Conservation (phyloP, 2,329 filamentous ascomycete genomes). For the Ceratocystis cacaofunesta region DNA sequence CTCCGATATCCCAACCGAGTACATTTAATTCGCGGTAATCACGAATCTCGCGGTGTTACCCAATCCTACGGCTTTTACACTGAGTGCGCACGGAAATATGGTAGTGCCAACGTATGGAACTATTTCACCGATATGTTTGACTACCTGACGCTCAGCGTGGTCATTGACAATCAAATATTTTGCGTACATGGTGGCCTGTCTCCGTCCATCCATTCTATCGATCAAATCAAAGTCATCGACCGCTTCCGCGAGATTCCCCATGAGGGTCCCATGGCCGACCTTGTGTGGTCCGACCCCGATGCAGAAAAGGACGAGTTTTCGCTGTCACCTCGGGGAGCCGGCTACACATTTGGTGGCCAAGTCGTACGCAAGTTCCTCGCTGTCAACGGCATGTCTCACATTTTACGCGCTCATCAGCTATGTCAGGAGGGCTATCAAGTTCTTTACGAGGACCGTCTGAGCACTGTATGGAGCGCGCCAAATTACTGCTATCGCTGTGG, state of each 20-base stretch:
- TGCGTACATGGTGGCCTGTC: slow-evolving; percentile 90
- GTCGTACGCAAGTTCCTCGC: slow-evolving; percentile 97
- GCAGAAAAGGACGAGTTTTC: slow-evolving; percentile 96
- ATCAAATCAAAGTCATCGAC: slow-evolving; percentile 99
- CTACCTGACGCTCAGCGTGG: slow-evolving; percentile 87
- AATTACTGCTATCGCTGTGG: slow-evolving; percentile 94
- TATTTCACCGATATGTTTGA: slow-evolving; percentile 99
- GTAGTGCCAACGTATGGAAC: slow-evolving; percentile 97
- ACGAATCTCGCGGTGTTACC: slow-evolving; percentile 92
- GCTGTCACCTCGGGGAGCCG: slow-evolving; percentile 79
- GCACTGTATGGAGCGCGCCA: slow-evolving; percentile 95
- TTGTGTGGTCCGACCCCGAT: slow-evolving; percentile 97
- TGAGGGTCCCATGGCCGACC: slow-evolving; percentile 97
- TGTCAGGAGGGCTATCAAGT: slow-evolving; percentile 98
- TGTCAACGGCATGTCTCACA: slow-evolving; percentile 96
- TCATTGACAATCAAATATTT: slow-evolving; percentile 98
- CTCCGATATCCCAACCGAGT: slow-evolving; percentile 91
- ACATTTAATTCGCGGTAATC: slow-evolving; percentile 91
- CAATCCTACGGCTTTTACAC: slow-evolving; percentile 99
- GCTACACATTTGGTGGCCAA: slow-evolving; percentile 94
- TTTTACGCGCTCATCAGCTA: slow-evolving; percentile 91
- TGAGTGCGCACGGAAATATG: slow-evolving; percentile 94
- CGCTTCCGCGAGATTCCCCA: slow-evolving; percentile 97
- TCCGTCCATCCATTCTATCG: slow-evolving; percentile 89
- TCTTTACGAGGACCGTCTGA: slow-evolving; percentile 83